Evolutionary conservation across 345 rosid genomes (phyloP).

Genomic region (Atalantia buxifolia): DNA sequence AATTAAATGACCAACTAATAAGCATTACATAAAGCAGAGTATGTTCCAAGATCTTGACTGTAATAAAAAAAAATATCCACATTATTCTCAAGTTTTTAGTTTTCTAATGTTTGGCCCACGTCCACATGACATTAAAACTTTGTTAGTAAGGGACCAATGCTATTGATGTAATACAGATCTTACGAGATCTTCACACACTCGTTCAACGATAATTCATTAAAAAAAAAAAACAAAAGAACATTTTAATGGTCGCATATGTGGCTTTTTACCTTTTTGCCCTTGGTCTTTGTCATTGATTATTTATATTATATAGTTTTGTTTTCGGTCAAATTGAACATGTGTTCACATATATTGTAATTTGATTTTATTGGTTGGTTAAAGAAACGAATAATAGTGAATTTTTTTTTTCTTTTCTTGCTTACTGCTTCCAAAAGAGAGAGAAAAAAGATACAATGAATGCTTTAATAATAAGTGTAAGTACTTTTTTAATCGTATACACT

Average conservation of each 20-base stretch:
- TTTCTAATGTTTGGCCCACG: not conserved
- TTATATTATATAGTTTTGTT: not conserved
- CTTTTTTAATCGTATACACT: fast-evolving
- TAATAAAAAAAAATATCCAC: not conserved
- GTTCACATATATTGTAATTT: too few relatives aligned
- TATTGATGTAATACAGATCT: not conserved
- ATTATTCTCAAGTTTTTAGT: not conserved
- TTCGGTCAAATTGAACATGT: too few relatives aligned
- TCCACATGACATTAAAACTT: not conserved
- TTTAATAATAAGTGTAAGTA: too few relatives aligned
- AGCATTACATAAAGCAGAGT: not conserved
- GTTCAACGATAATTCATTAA: not conserved
- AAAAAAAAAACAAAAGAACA: too few relatives aligned
- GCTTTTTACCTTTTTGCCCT: not conserved
- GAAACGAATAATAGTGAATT: too few relatives aligned
- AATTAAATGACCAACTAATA: not conserved
- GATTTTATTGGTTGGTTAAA: too few relatives aligned
- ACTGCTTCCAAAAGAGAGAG: too few relatives aligned
- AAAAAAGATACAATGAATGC: too few relatives aligned
- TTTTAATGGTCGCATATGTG: not conserved
- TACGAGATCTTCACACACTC: not conserved
- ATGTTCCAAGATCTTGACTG: not conserved
- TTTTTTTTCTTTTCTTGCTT: too few relatives aligned
- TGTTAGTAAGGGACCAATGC: not conserved
- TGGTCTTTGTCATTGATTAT: not conserved